These are phyloP conservation scores for Adansonia rubrostipa DNA, from an alignment of 441 rosid species.

Conservation along the genomic window DNA sequence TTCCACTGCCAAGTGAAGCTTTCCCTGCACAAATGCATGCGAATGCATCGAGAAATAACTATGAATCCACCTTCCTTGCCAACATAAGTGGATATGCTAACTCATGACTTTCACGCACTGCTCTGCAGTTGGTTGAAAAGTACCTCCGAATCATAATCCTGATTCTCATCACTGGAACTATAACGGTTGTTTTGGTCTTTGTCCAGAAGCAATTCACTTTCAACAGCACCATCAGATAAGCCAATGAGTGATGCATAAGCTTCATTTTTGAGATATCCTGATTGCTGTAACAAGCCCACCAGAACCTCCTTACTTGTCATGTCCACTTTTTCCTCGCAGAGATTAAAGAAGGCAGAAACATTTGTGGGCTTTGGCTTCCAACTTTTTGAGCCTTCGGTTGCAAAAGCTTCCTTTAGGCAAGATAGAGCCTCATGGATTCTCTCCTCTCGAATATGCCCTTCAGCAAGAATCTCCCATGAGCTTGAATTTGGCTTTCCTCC, in stretches of 20 bases:
- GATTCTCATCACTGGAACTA: conserved; percentile 24
- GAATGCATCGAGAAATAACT: neutral
- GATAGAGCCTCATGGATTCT: conserved; percentile 62
- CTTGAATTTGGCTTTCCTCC: conserved; percentile 84
- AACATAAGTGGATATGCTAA: neutral
- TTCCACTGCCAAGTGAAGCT: conserved; percentile 15
- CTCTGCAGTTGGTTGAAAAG: conserved; percentile 43
- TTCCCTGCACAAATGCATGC: neutral
- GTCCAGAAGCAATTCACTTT: conserved; percentile 17
- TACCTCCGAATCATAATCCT: conserved; percentile 35
- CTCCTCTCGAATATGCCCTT: conserved; percentile 63
- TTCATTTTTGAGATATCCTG: conserved; percentile 48
- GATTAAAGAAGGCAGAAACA: conserved; percentile 50
- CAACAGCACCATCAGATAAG: conserved; percentile 27
- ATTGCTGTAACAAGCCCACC: conserved; percentile 44
- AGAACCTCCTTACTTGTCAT: conserved; percentile 46
- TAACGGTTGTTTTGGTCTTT: conserved; percentile 17
- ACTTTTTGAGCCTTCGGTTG: conserved; percentile 53
- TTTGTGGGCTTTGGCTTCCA: conserved; percentile 81
- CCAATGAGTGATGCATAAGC: conserved; percentile 46
- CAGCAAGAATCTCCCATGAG: conserved; percentile 76
- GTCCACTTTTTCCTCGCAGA: conserved; percentile 63
- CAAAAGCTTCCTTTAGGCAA: conserved; percentile 74
- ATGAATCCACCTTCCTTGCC: conserved; percentile 6
- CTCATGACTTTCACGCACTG: conserved; percentile 31